Evolutionary conservation across 768 basidiomycete genomes (phyloP), one percentile per base, ranked within the genome.

Genomic region (Obba rivulosa): DNA sequence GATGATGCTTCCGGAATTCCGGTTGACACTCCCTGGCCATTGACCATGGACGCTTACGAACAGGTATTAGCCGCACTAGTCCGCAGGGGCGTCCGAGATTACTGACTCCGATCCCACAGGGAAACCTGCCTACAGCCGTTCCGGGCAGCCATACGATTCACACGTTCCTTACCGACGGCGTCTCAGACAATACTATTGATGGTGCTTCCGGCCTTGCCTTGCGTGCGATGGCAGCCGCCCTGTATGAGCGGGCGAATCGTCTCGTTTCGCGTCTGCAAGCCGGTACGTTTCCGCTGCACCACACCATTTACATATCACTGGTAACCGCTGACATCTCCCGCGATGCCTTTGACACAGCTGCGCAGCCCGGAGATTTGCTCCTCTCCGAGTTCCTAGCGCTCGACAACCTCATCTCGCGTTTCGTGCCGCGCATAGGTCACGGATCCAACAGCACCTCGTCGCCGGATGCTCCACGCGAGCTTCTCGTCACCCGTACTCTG

Each of bases 11-110:
- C 46, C 9, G 49, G 44, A 14, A 41, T 50, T 9, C 36, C 34
- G 34, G 48, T 63, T 18, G 54, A 58, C 11, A 63, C 60, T 3
- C 62, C 62, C 9, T 63, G 61, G 61, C 63, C 63, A 21, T 48
- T 62, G 25, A 25, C 40, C 8, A 53, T 43, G 36, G 46, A 50
- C 24, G 55, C 55, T 9, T 62, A 62, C 37, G 58, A 58, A 35
- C 38, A 49, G 23, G 57, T 60, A 52, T 23, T 56, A 48, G 5
- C 11, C 42, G 40, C 34, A n/a, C 40, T 1, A 10, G 14, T 13
- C 20, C 8, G 18, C 13, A 23, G 16, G 5, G 20, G 35, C 14
- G 9, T 20, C 4, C 34, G 5, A 4, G 34, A 24, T n/a, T 16
- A 36, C 16, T 31, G 28, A 9, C 42, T 3, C 22, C 22, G 16